Conservation (phyloP, 768 basidiomycete genomes). For the Rhizopogon vinicolor region DNA sequence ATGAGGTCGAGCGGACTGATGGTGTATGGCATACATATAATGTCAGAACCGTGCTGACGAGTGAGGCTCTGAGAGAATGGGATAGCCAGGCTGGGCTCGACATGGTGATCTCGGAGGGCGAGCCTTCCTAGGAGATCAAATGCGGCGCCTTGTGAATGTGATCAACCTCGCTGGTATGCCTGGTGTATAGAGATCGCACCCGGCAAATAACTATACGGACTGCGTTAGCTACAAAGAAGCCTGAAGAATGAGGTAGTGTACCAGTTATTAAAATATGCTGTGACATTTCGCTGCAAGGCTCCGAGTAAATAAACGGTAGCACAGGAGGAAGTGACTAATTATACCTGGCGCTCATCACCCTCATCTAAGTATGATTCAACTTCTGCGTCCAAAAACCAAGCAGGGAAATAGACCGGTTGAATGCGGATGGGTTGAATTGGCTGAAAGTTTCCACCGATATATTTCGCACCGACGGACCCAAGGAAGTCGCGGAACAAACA, state of each 20-base stretch:
- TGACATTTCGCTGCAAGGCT: conserved; percentile 9
- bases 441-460: conserved; percentile 34
- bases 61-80: conserved; percentile 45
- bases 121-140: conserved; percentile 42
- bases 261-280: conserved; percentile 39
- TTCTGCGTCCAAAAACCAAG: conserved; percentile 58
- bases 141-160: conserved; percentile 33
- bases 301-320: not conserved
- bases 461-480: conserved; percentile 31
- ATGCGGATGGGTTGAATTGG: conserved; percentile 41
- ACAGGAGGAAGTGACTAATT: not conserved
- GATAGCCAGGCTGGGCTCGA: conserved; percentile 25
- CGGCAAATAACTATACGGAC: conserved; percentile 21
- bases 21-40: conserved; percentile 54
- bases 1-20: conserved; percentile 49
- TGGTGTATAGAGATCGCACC: conserved; percentile 13
- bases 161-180: not conserved
- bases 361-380: conserved; percentile 25
- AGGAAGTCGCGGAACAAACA: conserved; percentile 16
- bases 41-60: conserved; percentile 43
- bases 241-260: conserved; percentile 28
- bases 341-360: not conserved
- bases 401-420: conserved; percentile 55
- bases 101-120: conserved; percentile 29
- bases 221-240: conserved; percentile 9